Conservation (phyloP, 106 monocot species). For the Agapanthus africanus region DNA sequence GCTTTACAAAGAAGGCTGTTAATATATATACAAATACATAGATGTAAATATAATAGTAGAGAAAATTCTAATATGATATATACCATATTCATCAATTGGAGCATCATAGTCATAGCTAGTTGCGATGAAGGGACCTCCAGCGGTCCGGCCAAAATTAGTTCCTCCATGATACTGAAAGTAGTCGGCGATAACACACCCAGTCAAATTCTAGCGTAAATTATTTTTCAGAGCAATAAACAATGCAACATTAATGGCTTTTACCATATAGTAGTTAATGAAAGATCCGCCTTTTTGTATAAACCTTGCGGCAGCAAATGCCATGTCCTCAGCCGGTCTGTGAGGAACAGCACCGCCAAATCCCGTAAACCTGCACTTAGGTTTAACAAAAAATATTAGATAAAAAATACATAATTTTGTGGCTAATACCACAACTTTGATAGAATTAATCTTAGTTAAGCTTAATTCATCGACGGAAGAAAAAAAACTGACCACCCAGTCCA, state of each 20-base stretch:
- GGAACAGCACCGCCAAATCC: conserved; percentile 83
- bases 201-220: neutral
- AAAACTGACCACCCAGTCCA: conserved; percentile 82
- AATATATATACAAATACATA: too few species aligned
- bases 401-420: neutral
- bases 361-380: conserved; percentile 56
- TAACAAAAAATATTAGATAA: neutral
- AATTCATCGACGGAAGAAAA: neutral
- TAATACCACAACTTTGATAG: neutral
- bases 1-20: too few species aligned
- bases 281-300: conserved; percentile 98
- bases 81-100: conserved; percentile 73
- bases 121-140: conserved; percentile 75
- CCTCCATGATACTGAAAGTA: conserved; percentile 67
- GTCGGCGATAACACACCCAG: neutral
- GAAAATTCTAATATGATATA: too few species aligned
- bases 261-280: conserved; percentile 98
- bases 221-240: neutral
- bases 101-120: conserved; percentile 1
- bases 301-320: conserved; percentile 83
- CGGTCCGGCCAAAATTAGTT: conserved; percentile 86
- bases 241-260: conserved; percentile 18
- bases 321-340: conserved; percentile 77
- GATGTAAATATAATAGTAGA: too few species aligned
- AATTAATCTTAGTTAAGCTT: neutral